Evolutionary conservation across 192 early-diverging fungal species (phyloP).

Genomic region (Lobosporangium transversale): DNA sequence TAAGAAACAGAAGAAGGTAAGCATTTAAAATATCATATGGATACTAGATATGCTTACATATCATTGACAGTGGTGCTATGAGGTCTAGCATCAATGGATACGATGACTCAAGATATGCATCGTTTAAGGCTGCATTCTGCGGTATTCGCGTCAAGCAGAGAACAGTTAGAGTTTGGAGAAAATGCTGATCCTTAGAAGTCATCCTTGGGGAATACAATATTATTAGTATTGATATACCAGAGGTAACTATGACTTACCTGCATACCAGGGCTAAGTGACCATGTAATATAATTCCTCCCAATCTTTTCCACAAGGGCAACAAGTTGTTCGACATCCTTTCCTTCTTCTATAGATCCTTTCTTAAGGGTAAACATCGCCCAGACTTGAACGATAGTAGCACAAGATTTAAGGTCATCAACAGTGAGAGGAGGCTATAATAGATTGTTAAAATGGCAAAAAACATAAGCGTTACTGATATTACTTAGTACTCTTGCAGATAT

Average conservation of each 20-base stretch:
- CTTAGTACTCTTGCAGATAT: neutral
- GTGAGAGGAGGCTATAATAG: slow-evolving; percentile 25
- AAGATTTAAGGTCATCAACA: slow-evolving; percentile 16
- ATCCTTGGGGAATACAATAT: too few relatives aligned
- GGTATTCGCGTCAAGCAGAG: too few relatives aligned
- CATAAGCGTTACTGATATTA: neutral
- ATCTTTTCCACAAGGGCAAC: slow-evolving; percentile 13
- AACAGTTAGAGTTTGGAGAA: too few relatives aligned
- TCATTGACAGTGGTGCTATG: slow-evolving; percentile 3
- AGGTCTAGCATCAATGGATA: slow-evolving; percentile 39
- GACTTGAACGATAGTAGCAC: slow-evolving; percentile 13
- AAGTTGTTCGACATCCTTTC: neutral
- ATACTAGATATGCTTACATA: too few relatives aligned
- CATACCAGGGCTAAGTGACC: slow-evolving; percentile 49
- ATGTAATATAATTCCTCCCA: slow-evolving; percentile 26
- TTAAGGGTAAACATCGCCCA: slow-evolving; percentile 10
- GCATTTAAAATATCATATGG: neutral
- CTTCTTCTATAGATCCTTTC: neutral
- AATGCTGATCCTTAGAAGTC: too few relatives aligned
- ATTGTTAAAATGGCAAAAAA: neutral
- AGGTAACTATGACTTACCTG: slow-evolving; percentile 9
- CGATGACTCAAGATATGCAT: slow-evolving; percentile 22
- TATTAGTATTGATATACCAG: too few relatives aligned
- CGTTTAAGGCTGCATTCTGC: slow-evolving; percentile 24
- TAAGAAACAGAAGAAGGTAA: neutral